Evolutionary conservation across 257 asterid genomes (phyloP).

Genomic region (Paulownia fortunei): DNA sequence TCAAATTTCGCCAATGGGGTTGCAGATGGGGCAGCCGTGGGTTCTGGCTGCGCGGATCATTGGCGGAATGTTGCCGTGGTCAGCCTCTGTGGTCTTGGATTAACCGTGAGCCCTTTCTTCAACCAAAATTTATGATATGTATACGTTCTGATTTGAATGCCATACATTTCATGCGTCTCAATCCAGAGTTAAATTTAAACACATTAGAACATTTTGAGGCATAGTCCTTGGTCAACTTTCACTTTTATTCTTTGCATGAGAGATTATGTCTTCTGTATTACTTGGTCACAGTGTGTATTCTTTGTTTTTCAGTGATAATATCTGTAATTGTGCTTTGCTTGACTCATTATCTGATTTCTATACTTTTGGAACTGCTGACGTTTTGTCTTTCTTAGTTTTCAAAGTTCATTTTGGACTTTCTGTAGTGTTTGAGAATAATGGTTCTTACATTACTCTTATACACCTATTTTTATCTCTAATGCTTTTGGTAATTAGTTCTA

Average conservation of each 20-base stretch:
- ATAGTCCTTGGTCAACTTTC: slow-evolving; percentile 6
- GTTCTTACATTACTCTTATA: not conserved
- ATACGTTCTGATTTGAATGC: not conserved
- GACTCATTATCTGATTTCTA: slow-evolving; percentile 8
- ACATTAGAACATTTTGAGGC: not conserved
- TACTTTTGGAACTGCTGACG: slow-evolving; percentile 22
- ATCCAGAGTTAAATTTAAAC: not conserved
- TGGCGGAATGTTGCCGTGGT: slow-evolving; percentile 81
- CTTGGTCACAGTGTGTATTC: not conserved
- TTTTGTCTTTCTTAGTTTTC: slow-evolving; percentile 6
- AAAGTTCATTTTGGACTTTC: not conserved
- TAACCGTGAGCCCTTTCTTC: slow-evolving; percentile 57
- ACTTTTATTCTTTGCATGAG: not conserved
- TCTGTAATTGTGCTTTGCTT: slow-evolving; percentile 17
- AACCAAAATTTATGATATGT: slow-evolving; percentile 1
- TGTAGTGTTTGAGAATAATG: slow-evolving; percentile 1
- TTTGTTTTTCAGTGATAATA: slow-evolving; percentile 10
- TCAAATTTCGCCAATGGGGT: slow-evolving; percentile 65
- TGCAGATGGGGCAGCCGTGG: slow-evolving; percentile 46
- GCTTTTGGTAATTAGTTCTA: slow-evolving; percentile 11
- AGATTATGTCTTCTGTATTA: slow-evolving; percentile 23
- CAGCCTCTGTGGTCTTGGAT: slow-evolving; percentile 83
- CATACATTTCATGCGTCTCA: not conserved
- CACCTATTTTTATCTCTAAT: not conserved
- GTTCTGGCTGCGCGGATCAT: slow-evolving; percentile 71